phyloP scores from a whole-genome alignment of 805 yeast species.

The Saturnispora diversa region DNA sequence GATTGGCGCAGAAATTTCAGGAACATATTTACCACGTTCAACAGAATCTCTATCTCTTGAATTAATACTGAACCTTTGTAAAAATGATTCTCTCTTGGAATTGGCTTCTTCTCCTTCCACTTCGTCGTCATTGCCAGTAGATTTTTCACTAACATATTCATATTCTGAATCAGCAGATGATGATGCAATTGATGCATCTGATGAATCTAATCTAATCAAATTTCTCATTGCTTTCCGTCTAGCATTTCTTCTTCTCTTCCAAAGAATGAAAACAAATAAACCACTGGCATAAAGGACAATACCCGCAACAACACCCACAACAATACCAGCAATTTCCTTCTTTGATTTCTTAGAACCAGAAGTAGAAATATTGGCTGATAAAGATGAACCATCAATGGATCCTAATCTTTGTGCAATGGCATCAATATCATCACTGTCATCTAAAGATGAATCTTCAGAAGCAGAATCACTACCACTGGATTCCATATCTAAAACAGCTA shows the following conservation, averaged over 20 bases:
- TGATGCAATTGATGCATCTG: conserved; percentile 1
- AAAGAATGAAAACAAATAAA: conserved; percentile 9
- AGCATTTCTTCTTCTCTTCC: conserved; percentile 10
- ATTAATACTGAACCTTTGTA: conserved; percentile 12
- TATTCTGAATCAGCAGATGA: conserved; percentile 3
- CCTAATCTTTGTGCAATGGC: conserved; percentile 17
- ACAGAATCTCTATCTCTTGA: conserved; percentile 11
- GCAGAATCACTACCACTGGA: conserved; percentile 10
- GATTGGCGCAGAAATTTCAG: conserved; percentile 58
- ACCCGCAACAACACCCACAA: conserved; percentile 79
- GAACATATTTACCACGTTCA: conserved; percentile 28
- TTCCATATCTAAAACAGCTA: conserved; percentile 3
- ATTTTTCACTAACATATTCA: not conserved
- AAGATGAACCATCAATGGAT: conserved; percentile 23
- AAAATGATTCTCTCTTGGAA: conserved; percentile 12
- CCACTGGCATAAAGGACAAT: conserved; percentile 42
- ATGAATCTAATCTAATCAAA: conserved; percentile 7
- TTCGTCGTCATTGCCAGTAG: conserved; percentile 8
- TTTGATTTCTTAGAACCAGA: conserved; percentile 10
- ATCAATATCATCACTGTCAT: conserved; percentile 8
- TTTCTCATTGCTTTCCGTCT: conserved; percentile 7
- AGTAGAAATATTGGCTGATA: conserved; percentile 13
- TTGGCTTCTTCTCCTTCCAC: conserved; percentile 3
- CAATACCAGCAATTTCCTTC: conserved; percentile 56
- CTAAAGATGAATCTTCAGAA: conserved; percentile 4